These are phyloP conservation scores for Fusarium mangiferae DNA, from an alignment of 2,329 filamentous ascomycete species.

Conservation along the genomic window DNA sequence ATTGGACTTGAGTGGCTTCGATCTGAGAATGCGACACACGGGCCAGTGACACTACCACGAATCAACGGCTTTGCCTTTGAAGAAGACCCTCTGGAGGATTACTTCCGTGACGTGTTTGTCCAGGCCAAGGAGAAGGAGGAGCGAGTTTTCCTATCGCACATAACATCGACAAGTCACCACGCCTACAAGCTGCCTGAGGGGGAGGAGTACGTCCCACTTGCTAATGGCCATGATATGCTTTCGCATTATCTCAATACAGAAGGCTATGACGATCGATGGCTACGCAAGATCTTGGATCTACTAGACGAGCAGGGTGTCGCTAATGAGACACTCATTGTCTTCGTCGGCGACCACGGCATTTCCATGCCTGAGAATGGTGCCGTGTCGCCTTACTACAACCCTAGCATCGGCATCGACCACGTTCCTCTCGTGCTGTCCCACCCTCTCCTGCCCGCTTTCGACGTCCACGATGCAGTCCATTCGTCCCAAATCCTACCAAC, in stretches of 20 bases:
- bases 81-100: constrained; percentile 47
- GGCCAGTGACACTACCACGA: constrained; percentile 43
- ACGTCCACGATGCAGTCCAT: constrained; percentile 45
- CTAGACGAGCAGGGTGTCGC: constrained; percentile 48
- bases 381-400: constrained; percentile 47
- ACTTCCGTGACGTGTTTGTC: constrained; percentile 47
- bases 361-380: constrained; percentile 47
- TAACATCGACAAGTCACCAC: constrained; percentile 46
- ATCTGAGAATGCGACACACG: constrained; percentile 45
- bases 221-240: constrained; percentile 43
- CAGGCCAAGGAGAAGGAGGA: constrained; percentile 47
- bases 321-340: constrained; percentile 48
- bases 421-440: constrained; percentile 49
- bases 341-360: constrained; percentile 49
- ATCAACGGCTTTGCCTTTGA: constrained; percentile 51
- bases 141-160: constrained; percentile 21
- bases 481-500: constrained; percentile 47
- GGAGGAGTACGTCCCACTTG: constrained; percentile 43
- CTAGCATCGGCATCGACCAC: constrained; percentile 44
- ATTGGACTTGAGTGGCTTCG: constrained; percentile 46
- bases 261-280: constrained; percentile 48
- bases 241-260: constrained; percentile 48
- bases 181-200: constrained; percentile 45
- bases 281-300: constrained; percentile 45
- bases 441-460: constrained; percentile 43